Base-by-base conservation (phyloP, 768 basidiomycete genomes). In the Termitomyces titanicus region DNA sequence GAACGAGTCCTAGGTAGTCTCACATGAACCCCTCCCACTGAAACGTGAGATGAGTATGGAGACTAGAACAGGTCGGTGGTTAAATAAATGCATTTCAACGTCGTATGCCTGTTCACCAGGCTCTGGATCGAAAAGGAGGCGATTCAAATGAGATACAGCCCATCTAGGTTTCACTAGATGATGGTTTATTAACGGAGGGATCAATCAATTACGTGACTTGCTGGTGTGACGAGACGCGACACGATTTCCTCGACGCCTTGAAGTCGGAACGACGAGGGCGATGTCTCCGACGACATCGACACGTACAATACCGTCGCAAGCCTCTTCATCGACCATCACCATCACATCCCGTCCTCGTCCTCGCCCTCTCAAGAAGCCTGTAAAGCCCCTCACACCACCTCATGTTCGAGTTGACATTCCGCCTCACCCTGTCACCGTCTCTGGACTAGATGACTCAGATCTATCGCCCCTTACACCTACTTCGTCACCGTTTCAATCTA, bases 401-500 rank as follows among this genome's bases (percentile, higher is more conserved):
- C 34, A 13, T 25, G 47, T 48, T 12, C 33, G 10, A 24, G 17
- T 48, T 25, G 47, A 48, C 17, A 48, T 48, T 11, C 25, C 58
- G 47, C 27, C 39, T 37, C 43, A 34, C 24, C 37, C 39, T 29
- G 22, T 35, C 17, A 25, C 31, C 29, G 15, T 47, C 43, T 38
- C 38, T 29, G 60, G 49, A 15, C 51, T 54, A 15, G 53, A 57
- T 40, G 37, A 27, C n/a, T 62, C 59, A 3, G 61, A 65, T 33
- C 33, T 60, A 29, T 62, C 60, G 12, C 61, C 64, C 18, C 38
- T 59, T 11, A 49, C 59, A 20, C 55, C 55, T 2, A 17, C 17
- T 45, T 56, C 55, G 40, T 62, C 64, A 20, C 61, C 64, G 24
- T n/a, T 57, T 22, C 54, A 53, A 25, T 40, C 5, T 15, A 52